Conservation (phyloP, 495 filamentous ascomycete genomes). For the Neurospora cerealis region DNA sequence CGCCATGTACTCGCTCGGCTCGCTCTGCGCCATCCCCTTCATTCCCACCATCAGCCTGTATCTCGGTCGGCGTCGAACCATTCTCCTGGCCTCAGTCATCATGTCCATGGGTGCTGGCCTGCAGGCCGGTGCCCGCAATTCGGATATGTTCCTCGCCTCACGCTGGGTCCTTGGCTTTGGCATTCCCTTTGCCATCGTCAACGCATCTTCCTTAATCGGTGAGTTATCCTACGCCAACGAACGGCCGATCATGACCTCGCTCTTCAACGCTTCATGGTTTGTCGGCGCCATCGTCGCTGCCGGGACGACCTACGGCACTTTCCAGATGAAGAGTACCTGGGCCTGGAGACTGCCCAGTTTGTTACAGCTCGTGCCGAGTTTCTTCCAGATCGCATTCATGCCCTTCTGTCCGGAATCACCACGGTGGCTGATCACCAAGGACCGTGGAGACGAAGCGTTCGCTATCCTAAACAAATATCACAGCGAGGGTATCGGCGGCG, state of each 20-base stretch:
- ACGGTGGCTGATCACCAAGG: constrained; percentile 37
- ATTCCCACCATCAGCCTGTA: constrained; percentile 41
- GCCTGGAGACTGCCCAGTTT: constrained; percentile 51
- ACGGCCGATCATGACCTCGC: constrained; percentile 45
- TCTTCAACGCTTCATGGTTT: constrained; percentile 53
- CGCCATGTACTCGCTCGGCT: constrained; percentile 33
- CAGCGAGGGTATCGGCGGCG: constrained; percentile 40
- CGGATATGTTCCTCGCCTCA: constrained; percentile 49
- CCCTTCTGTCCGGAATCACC: constrained; percentile 42
- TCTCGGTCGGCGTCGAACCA: constrained; percentile 44
- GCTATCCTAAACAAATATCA: constrained; percentile 48
- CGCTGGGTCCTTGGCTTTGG: constrained; percentile 53
- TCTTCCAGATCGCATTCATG: constrained; percentile 43
- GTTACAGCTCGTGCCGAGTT: constrained; percentile 37
- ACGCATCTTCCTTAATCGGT: constrained; percentile 47
- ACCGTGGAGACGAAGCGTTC: constrained; percentile 41
- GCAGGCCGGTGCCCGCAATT: constrained; percentile 18
- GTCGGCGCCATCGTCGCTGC: constrained; percentile 48
- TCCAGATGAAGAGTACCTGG: constrained; percentile 43
- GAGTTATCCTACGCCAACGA: constrained; percentile 53
- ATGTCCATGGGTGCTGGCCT: constrained; percentile 21
- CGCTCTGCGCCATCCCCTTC: constrained; percentile 40
- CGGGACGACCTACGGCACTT: constrained; percentile 44
- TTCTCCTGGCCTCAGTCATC: constrained; percentile 41
- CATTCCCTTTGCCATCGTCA: constrained; percentile 50